Evolutionary conservation across 2,329 filamentous ascomycete genomes (phyloP), one percentile per base, ranked within the genome.

Genomic region (Diaporthe vaccinii): DNA sequence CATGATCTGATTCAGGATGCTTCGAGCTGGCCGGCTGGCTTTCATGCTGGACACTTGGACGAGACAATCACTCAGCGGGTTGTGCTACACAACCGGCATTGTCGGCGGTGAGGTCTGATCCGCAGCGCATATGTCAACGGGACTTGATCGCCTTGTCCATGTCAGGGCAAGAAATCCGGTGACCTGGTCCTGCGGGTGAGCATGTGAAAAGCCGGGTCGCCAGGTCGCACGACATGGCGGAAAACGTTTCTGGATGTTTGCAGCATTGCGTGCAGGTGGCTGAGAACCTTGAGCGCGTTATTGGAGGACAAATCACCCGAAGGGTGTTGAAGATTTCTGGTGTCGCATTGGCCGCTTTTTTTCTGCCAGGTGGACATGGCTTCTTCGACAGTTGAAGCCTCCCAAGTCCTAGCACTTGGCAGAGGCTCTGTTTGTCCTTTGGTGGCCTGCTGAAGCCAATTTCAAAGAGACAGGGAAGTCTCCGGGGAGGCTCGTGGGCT

Each of bases 161-260:
- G 75, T 72, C 72, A 72, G 44, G 49, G 59, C 51, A 68, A 41
- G 55, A 41, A 49, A 69, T 74, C 61, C 53, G 68, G 68, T 75
- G 73, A 70, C 75, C 46, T 72, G 68, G 73, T 73, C 39, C 75
- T 70, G 75, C 75, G 72, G 68, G 55, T 53, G n/a, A 65, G 58
- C 36, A 34, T 36, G 41, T 68, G 65, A 49, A 28, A 65, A 46
- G 61, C 41, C 61, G 25, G 61, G 61, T 46, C 61, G 28, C 55
- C 46, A 46, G 28, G 73, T 59, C 39, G 55, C 55, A 75, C 75
- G 15, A 65, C 75, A 74, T 46, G 55, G 25, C 51, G 46, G 8
- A 25, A 41, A 39, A 72, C 62, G 22, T 34, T 75, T 41, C 74
- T 69, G 65, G 65, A 12, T 69, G 5, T 22, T 41, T 69, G 65